These are phyloP conservation scores for Candida germanica DNA, from an alignment of 805 yeast genomes.

Conservation along the genomic window DNA sequence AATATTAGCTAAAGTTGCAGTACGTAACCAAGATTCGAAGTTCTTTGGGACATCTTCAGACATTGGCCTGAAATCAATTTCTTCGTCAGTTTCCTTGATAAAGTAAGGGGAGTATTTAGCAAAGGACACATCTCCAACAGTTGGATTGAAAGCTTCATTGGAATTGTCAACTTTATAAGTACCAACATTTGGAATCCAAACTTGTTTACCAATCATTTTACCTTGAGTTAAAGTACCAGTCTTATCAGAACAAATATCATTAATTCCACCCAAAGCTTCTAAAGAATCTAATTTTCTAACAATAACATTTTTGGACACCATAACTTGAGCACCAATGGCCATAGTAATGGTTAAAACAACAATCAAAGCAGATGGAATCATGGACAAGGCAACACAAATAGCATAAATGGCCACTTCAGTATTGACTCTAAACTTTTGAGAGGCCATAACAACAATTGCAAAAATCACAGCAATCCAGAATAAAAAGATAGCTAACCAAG, in stretches of 20 bases:
- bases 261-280: constrained; percentile 38
- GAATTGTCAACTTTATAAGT: constrained; percentile 31
- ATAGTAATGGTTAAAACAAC: constrained; percentile 39
- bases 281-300: constrained; percentile 36
- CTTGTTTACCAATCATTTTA: constrained; percentile 34
- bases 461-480: constrained; percentile 44
- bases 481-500: constrained; percentile 49
- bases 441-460: constrained; percentile 38
- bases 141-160: constrained; percentile 33
- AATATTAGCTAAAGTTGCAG: constrained; percentile 40
- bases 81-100: constrained; percentile 31
- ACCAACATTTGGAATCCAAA: constrained; percentile 35
- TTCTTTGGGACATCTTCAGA: constrained; percentile 19
- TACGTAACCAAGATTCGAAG: constrained; percentile 23
- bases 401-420: constrained; percentile 38
- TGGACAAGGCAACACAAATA: constrained; percentile 38
- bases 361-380: constrained; percentile 38
- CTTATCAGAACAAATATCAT: constrained; percentile 40
- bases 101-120: constrained; percentile 24
- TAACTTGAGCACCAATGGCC: constrained; percentile 41
- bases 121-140: constrained; percentile 40
- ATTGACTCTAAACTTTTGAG: constrained; percentile 32
- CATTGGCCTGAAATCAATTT: constrained; percentile 35
- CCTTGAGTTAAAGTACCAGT: constrained; percentile 41
- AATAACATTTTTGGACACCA: constrained; percentile 34